Conservation (phyloP, 768 basidiomycete genomes). For the Psilocybe cubensis region DNA sequence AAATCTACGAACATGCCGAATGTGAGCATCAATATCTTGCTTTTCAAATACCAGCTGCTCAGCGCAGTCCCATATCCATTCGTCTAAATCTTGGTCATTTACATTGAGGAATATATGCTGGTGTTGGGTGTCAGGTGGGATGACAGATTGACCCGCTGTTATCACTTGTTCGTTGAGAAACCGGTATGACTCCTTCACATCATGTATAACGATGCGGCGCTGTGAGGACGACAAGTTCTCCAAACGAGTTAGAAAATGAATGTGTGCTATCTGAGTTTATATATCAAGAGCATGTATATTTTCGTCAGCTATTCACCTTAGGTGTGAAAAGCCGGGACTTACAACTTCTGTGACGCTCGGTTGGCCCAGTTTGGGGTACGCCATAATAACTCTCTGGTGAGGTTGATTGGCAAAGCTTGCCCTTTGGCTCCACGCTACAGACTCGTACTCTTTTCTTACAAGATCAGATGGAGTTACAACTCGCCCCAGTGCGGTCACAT, state of each 20-base stretch:
- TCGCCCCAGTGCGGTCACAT: slow-evolving; percentile 29
- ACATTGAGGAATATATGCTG: slow-evolving; percentile 50
- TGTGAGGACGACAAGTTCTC: slow-evolving; percentile 22
- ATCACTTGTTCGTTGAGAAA: slow-evolving; percentile 38
- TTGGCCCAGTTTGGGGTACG: slow-evolving; percentile 39
- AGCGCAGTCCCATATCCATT: slow-evolving; percentile 44
- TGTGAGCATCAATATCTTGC: slow-evolving; percentile 27
- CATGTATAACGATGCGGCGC: slow-evolving; percentile 33
- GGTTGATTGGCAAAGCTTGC: slow-evolving; percentile 34
- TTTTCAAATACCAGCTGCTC: slow-evolving; percentile 41
- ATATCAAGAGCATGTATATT: background rate
- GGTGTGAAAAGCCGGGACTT: slow-evolving; percentile 19
- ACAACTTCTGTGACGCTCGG: slow-evolving; percentile 49
- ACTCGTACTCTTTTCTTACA: slow-evolving; percentile 38
- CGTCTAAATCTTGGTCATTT: slow-evolving; percentile 34
- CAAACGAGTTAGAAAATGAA: slow-evolving; percentile 33
- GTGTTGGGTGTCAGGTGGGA: slow-evolving; percentile 23
- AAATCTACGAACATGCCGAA: slow-evolving; percentile 36
- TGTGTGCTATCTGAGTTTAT: slow-evolving; percentile 42
- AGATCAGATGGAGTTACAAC: slow-evolving; percentile 43
- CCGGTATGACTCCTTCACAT: slow-evolving; percentile 45
- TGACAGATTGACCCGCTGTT: slow-evolving; percentile 14
- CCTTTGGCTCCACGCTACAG: slow-evolving; percentile 55
- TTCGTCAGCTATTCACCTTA: background rate
- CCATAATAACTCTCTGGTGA: slow-evolving; percentile 31